Evolutionary conservation across 192 early-diverging fungal species (phyloP).

Genomic region (Blastocladiella britannica): DNA sequence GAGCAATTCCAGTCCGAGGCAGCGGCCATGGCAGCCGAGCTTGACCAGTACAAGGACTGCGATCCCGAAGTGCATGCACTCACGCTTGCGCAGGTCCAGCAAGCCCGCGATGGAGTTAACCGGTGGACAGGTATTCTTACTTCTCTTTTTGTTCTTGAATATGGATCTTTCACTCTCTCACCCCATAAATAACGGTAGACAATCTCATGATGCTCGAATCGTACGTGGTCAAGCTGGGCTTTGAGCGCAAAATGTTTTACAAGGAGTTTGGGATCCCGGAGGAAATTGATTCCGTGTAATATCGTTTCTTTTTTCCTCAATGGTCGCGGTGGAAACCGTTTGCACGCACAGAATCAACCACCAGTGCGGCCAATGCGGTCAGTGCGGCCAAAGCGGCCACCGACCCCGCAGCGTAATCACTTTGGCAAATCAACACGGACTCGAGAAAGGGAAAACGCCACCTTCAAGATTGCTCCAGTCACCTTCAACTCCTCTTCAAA

Average conservation of each 20-base stretch:
- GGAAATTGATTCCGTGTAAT: too few relatives aligned
- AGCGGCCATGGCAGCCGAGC: constrained; percentile 22
- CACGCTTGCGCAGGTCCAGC: constrained; percentile 25
- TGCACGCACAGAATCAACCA: too few relatives aligned
- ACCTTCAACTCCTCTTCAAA: too few relatives aligned
- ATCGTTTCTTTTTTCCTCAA: too few relatives aligned
- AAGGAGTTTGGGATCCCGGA: constrained; percentile 42
- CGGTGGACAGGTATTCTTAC: constrained; percentile 55
- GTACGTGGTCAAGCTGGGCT: constrained; percentile 42
- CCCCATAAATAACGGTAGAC: constrained; percentile 34
- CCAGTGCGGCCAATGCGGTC: too few relatives aligned
- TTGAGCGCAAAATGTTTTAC: constrained; percentile 40
- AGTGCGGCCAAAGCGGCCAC: too few relatives aligned
- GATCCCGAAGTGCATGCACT: constrained; percentile 50
- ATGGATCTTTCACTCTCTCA: background rate
- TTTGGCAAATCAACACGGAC: too few relatives aligned
- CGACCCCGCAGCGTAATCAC: too few relatives aligned
- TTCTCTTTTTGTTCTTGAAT: background rate
- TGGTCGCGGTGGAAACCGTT: too few relatives aligned
- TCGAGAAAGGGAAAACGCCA: too few relatives aligned
- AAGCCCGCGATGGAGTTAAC: constrained; percentile 54
- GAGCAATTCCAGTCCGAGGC: constrained; percentile 22
- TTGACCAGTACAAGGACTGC: constrained; percentile 46
- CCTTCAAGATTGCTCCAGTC: too few relatives aligned
- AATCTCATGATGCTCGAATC: constrained; percentile 65